Evolutionary conservation across 75 land plant genomes (phyloP).

Genomic region (Larix kaempferi): DNA sequence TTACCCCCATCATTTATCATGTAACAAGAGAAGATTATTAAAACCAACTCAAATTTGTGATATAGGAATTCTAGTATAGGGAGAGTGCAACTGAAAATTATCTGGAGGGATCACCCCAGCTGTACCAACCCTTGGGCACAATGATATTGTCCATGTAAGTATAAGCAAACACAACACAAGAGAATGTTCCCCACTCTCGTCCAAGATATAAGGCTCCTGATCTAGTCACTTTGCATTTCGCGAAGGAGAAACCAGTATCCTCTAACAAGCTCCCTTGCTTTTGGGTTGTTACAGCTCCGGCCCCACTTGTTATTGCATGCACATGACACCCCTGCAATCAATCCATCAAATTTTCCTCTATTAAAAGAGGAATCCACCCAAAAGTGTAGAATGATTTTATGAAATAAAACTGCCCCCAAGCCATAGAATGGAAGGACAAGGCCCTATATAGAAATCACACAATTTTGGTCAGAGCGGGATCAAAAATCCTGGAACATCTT

Average conservation of each 20-base stretch:
- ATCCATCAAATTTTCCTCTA: no score
- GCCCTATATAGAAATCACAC: no score
- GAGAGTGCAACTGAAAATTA: slow-evolving; percentile 9
- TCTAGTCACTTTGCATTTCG: slow-evolving; percentile 50
- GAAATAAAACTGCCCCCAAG: no score
- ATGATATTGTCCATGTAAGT: slow-evolving; percentile 49
- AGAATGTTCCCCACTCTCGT: slow-evolving; percentile 57
- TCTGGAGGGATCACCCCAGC: slow-evolving; percentile 44
- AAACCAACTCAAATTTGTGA: no score
- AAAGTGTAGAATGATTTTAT: no score
- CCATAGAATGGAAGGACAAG: no score
- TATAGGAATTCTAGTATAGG: no score
- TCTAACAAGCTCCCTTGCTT: slow-evolving; percentile 21
- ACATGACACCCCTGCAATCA: slow-evolving; percentile 26
- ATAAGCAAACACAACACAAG: slow-evolving; percentile 50
- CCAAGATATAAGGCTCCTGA: slow-evolving; percentile 38
- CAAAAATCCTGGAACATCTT: no score
- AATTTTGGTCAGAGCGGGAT: no score
- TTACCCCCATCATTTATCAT: background rate
- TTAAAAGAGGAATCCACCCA: no score
- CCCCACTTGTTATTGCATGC: slow-evolving; percentile 14
- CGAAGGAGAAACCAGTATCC: slow-evolving; percentile 56
- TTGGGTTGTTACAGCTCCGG: slow-evolving; percentile 56
- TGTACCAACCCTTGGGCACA: slow-evolving; percentile 54
- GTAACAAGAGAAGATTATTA: no score